Percentiles rank a stretch among this genome's conserved stretches.
phyloP scores from a whole-genome alignment of 1,139 yeast genomes.

The Taphrina betulina region DNA sequence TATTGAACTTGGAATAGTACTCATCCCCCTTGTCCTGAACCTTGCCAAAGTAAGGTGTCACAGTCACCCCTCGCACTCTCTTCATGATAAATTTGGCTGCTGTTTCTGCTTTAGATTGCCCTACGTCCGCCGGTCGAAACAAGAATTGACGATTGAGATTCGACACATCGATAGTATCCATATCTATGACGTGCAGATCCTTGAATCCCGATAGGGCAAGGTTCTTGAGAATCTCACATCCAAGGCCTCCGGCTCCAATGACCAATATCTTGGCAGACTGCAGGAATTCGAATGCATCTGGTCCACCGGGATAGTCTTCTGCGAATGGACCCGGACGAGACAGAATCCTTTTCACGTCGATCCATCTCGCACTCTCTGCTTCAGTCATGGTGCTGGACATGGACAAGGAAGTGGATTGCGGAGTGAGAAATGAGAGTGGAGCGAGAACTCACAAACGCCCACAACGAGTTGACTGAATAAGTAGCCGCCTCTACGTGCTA shows the following conservation, averaged over 20 bases:
- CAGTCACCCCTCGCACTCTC: constrained; percentile 52
- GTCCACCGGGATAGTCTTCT: constrained; percentile 26
- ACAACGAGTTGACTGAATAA: too few relatives aligned
- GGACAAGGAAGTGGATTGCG: not conserved
- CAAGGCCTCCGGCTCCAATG: constrained; percentile 94
- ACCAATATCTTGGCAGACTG: constrained; percentile 38
- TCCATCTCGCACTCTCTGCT: constrained; percentile 9
- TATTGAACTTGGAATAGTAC: constrained; percentile 67
- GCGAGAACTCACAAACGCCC: too few relatives aligned
- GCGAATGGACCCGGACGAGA: constrained; percentile 24
- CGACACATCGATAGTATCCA: constrained; percentile 91
- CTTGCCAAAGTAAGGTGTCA: constrained; percentile 54
- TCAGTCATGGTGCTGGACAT: not conserved
- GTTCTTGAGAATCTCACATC: constrained; percentile 88
- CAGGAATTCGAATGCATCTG: constrained; percentile 18
- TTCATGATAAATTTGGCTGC: constrained; percentile 65
- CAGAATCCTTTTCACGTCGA: constrained; percentile 8
- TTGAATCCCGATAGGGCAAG: constrained; percentile 74
- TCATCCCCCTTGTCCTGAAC: constrained; percentile 69
- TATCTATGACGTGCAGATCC: constrained; percentile 78
- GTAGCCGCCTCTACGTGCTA: too few relatives aligned
- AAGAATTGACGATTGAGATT: constrained; percentile 88
- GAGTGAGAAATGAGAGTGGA: not conserved
- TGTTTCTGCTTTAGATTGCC: constrained; percentile 72
- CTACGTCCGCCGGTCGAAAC: constrained; percentile 71